phyloP scores from a whole-genome alignment of 331 rosid genomes.

The Quercus tomentella region DNA sequence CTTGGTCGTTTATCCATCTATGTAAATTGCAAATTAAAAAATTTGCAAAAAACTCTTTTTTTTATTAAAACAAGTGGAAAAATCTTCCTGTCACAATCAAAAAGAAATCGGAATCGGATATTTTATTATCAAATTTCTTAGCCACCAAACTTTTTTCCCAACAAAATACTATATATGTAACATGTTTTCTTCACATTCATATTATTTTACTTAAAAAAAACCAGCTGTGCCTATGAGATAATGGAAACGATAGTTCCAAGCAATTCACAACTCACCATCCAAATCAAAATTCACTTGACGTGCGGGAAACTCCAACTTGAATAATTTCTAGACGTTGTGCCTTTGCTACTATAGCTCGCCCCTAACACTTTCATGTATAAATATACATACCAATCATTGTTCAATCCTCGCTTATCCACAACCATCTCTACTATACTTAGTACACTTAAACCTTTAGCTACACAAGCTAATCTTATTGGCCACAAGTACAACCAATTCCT shows the following conservation, averaged over 20 bases:
- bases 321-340: neutral
- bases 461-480: neutral
- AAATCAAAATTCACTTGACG: slow-evolving; percentile 30
- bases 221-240: neutral
- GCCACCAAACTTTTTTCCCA: neutral
- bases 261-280: slow-evolving; percentile 2
- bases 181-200: neutral
- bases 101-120: neutral
- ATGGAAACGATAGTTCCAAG: neutral
- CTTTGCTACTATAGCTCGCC: neutral
- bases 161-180: neutral
- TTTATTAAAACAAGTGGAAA: neutral
- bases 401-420: slow-evolving; percentile 18
- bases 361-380: slow-evolving; percentile 2
- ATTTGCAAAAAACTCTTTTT: neutral
- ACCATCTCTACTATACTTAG: neutral
- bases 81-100: neutral
- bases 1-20: neutral
- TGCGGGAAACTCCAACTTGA: slow-evolving; percentile 43
- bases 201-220: neutral
- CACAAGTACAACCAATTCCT: neutral
- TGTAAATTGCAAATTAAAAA: neutral
- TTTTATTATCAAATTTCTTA: neutral
- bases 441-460: neutral
- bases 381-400: neutral